Percentiles rank a stretch among this genome's conserved stretches.
phyloP scores from a whole-genome alignment of 495 filamentous ascomycete species.

The Copromyces sp. region DNA sequence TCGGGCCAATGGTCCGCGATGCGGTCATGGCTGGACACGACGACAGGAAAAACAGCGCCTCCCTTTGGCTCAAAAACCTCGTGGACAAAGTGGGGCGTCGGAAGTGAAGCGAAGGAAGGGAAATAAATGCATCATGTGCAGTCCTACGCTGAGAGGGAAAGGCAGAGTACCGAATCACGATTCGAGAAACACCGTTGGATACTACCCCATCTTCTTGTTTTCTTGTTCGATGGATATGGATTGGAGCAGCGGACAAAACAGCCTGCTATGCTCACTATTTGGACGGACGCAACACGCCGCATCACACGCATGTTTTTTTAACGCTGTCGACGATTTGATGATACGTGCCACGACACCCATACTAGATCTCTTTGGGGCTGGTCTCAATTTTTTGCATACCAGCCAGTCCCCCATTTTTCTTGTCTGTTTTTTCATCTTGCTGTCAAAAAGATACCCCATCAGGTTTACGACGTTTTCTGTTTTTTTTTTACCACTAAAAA shows the following conservation, averaged over 20 bases:
- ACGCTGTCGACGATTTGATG: background rate
- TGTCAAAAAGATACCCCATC: constrained; percentile 18
- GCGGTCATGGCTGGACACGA: constrained; percentile 32
- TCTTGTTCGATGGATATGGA: background rate
- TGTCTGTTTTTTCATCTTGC: background rate
- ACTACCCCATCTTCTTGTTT: background rate
- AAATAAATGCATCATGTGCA: background rate
- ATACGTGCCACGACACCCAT: background rate
- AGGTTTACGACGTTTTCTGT: background rate
- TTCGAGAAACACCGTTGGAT: background rate
- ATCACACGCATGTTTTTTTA: background rate
- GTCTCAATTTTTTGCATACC: background rate
- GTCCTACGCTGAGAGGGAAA: background rate
- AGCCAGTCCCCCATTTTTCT: background rate
- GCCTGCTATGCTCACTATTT: background rate
- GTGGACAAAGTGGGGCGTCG: constrained; percentile 35
- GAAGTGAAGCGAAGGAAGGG: constrained; percentile 12
- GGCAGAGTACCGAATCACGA: background rate
- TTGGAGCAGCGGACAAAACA: background rate
- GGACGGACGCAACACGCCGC: background rate
- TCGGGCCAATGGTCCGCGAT: constrained; percentile 78
- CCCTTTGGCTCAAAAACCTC: constrained; percentile 34
- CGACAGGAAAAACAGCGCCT: constrained; percentile 29
- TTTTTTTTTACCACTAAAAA: background rate
- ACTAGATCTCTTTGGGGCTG: background rate